phyloP scores from a whole-genome alignment of 2,329 filamentous ascomycete genomes.

The Dryadomyces sulphureus region DNA sequence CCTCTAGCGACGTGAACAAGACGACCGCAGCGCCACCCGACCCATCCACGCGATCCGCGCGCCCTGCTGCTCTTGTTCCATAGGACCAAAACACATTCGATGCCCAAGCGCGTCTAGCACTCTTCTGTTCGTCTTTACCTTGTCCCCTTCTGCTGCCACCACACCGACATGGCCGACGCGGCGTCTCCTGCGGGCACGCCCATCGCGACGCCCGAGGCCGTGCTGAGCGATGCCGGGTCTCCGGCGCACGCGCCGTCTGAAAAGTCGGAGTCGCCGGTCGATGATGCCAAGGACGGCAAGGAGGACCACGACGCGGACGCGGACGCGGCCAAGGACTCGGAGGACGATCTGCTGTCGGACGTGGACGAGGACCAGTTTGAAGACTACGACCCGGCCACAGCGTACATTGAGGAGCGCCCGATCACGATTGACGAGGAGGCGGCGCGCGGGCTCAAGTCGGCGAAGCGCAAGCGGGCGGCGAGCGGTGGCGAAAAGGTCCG shows the following conservation, averaged over 20 bases:
- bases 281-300: conserved; percentile 9
- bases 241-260: not conserved
- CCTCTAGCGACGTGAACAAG: too few species aligned
- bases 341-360: conserved; percentile 45
- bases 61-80: too few species aligned
- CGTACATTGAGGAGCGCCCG: conserved; percentile 47
- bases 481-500: conserved; percentile 40
- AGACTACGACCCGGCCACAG: conserved; percentile 51
- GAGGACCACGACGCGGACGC: conserved; percentile 15
- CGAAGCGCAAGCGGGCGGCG: conserved; percentile 49
- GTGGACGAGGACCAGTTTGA: conserved; percentile 57
- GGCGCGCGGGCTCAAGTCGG: conserved; percentile 46
- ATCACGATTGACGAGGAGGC: conserved; percentile 55
- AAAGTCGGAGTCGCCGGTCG: not conserved
- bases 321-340: conserved; percentile 31
- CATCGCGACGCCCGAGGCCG: not conserved
- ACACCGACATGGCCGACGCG: conserved; percentile 5
- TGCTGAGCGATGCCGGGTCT: not conserved
- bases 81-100: too few species aligned
- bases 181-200: conserved; percentile 1
- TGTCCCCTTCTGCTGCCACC: too few species aligned
- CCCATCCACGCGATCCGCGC: too few species aligned
- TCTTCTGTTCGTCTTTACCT: not conserved
- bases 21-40: too few species aligned
- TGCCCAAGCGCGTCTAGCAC: too few species aligned